Base-by-base conservation (phyloP, 2,329 filamentous ascomycete species). In the Phoma herbarum region DNA sequence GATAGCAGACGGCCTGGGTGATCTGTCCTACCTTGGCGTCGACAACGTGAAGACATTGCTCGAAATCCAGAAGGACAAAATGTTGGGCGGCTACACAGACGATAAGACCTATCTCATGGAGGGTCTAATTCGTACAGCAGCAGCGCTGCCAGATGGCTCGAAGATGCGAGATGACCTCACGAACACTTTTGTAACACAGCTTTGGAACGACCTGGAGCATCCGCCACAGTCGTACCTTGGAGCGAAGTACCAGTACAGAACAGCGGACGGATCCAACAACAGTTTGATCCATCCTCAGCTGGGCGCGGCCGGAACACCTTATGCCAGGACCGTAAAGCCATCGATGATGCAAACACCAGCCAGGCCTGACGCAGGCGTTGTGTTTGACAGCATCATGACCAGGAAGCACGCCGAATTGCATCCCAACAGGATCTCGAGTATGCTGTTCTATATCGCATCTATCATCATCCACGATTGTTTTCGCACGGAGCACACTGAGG, bases 391-490 rank as follows among this genome's bases (percentile, higher is more conserved):
- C 22, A 71, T 91, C 25, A 84, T 91, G 81, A 86, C 85, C 16
- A 84, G 89, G 25, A 83, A 84, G 58, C 76, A 82, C n/a, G 85
- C 86, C 60, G 82, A 86, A 60, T 81, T 86, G 53, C 90, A 92
- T 71, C 87, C 88, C 0, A 89, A 89, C 49, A 84, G 86, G n/a
- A 87, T 93, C 39, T 92, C 89, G 0, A 89, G 87, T 66, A 86
- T 92, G 78, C 79, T 93, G 16, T 92, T 91, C 74, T 92, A 92
- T 64, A 80, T 91, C 42, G 90, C 90, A 0, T 86, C 88, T 7
- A 89, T 93, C 67, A 83, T 84, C 67, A 83, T 83, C 46, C 77
- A 81, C 77, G 87, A 89, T 68, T 78, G 88, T 48, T 91, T 91
- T 76, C 82, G 86, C 35, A 90, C 88, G 1, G 86, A 85, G 65